Conservation (phyloP, 129 eudicot species). For the Cynara cardunculus region DNA sequence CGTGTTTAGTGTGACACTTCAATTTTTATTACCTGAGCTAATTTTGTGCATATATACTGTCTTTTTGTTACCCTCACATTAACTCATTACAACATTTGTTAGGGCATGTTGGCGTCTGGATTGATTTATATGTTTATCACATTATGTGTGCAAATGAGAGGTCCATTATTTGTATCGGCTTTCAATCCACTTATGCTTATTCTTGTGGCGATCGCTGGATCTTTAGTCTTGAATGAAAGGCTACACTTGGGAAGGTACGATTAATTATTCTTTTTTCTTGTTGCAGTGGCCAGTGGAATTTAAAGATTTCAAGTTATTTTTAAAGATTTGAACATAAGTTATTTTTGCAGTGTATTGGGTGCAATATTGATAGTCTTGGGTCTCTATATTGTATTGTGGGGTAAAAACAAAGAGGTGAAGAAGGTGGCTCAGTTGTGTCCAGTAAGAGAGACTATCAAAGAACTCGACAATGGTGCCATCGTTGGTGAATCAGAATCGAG, state of each 20-base stretch:
- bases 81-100: neutral
- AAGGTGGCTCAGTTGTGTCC: conserved; percentile 31
- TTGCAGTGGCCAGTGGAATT: no score
- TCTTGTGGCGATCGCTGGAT: conserved; percentile 55
- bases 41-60: neutral
- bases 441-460: conserved; percentile 9
- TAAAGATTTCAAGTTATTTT: neutral
- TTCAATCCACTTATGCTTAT: conserved; percentile 63
- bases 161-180: conserved; percentile 57
- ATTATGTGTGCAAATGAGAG: conserved; percentile 60
- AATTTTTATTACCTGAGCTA: no score
- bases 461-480: neutral
- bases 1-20: neutral
- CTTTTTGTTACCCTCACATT: neutral
- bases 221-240: conserved; percentile 48
- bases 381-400: conserved; percentile 60
- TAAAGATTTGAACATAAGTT: neutral
- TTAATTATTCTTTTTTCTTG: neutral
- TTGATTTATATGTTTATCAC: conserved; percentile 34
- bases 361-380: conserved; percentile 48
- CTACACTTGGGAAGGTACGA: conserved; percentile 61
- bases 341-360: conserved; percentile 46
- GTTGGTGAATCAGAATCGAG: conserved; percentile 15
- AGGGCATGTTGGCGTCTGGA: conserved; percentile 64
- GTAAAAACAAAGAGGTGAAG: conserved; percentile 52